Evolutionary conservation across 164 flowering plant genomes (phyloP), one percentile per base, ranked within the genome.

Genomic region (Malania oleifera): DNA sequence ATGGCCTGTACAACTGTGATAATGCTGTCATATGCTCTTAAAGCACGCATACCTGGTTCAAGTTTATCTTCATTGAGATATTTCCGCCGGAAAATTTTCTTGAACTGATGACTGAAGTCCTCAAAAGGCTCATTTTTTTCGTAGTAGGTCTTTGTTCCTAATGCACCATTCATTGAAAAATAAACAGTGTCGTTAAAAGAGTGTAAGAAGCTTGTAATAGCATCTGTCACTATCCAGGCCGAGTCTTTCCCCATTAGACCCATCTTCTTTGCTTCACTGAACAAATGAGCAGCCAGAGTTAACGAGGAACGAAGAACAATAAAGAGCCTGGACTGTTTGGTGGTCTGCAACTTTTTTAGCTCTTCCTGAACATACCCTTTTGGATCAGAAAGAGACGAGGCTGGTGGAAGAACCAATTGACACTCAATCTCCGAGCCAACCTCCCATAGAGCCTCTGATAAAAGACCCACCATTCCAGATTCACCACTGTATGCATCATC

Each of bases 221-320:
- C n/a, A 2, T 69, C 71, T 4, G 70, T 53, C 28, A 68, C 17
- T 11, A 80, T 74, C 84, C 82, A 79, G 26, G 26, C 50, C 14
- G 50, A 46, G 26, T 46, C 50, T 19, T 23, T 23, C 12, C 22
- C 50, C 50, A 46, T 46, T 22, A 46, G 11, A 3, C 50, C 50
- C 50, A 46, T 46, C 50, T 7, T 19, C 26, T 23, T 46, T 23
- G 50, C 50, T 22, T 59, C 72, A 24, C 43, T 50, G 51, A 76
- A 76, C 54, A 76, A 46, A 51, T 57, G 69, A 51, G 41, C 54
- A 7, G 57, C 69, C 62, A 62, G 52, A 1, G 67, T 26, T 13
- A 52, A 19, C 0, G 77, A 70, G 19, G 64, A 54, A 4, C 61
- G 54, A 29, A 76, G 75, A 55, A 76, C 61, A 10, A 76, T 59